Evolutionary conservation across 768 basidiomycete genomes (phyloP), one percentile per base, ranked within the genome.

Genomic region (Termitomyces sp.): DNA sequence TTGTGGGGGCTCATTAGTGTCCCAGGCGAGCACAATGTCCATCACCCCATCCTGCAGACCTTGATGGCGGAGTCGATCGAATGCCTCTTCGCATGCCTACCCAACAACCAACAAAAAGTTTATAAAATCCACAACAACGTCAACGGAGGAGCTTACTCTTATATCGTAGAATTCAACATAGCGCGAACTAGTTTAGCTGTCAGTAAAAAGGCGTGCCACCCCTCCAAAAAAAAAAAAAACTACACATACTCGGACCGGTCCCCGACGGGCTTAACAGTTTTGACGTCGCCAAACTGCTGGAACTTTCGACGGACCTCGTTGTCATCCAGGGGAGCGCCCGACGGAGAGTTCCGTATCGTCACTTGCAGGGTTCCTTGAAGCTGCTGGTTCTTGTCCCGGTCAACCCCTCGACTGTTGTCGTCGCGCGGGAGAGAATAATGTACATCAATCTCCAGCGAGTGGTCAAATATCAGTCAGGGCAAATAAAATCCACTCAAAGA

Each of bases 361-460:
- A 96, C 87, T 58, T 92, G 79, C 4, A 98, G 73, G 10, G 87
- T 88, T 12, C 96, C 96, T 77, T 98, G 87, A 30, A 88, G 74
- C 76, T 89, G 84, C 85, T 95, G 93, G 69, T 91, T 92, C 72
- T 88, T 94, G 53, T 95, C 94, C 48, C 78, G 73, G 48, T 87
- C 79, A 61, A 80, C 85, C 55, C 81, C 82, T 66, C 80, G 81
- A 64, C 77, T 72, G 61, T 90, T 84, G 56, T 97, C 92, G 64
- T 91, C 92, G 61, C 92, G 86, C 12, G 97, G 97, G 30, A 98
- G 75, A 28, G 94, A 96, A 75, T 94, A 99, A 70, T 99, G 97
- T 0, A 99, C 95, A 75, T 99, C 97, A 70, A 98, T 98, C 96
- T 97, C 22, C n/a, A 3, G 2, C 22, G 18, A 4, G n/a, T 9